A percentile compares a stretch with the other conserved stretches of the same genome.
Evolutionary conservation across 1,139 yeast genomes (phyloP).

Genomic region (Debaryomyces sp.): DNA sequence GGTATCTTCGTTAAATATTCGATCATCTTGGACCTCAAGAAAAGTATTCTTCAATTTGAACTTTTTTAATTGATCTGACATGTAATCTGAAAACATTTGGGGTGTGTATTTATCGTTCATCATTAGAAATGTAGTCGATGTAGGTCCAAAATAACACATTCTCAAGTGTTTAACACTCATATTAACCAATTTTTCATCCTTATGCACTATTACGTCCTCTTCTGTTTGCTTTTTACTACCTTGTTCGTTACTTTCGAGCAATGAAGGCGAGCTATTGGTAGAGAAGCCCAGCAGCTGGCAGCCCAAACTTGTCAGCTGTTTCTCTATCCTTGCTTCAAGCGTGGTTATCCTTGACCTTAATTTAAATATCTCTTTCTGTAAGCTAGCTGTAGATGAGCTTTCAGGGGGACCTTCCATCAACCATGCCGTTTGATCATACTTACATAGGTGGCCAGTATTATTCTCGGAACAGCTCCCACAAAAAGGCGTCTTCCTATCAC

Average conservation of each 20-base stretch:
- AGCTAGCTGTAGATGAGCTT: background rate
- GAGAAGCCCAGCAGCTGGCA: background rate
- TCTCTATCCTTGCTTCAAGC: background rate
- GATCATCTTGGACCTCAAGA: background rate
- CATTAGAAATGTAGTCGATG: background rate
- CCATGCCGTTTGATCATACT: slow-evolving; percentile 23
- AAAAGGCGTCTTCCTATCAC: slow-evolving; percentile 31
- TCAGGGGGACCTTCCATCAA: background rate
- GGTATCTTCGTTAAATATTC: background rate
- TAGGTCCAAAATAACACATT: background rate
- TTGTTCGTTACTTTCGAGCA: background rate
- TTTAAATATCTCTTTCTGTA: background rate
- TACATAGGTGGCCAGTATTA: slow-evolving; percentile 21
- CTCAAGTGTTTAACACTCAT: background rate
- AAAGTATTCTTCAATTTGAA: background rate
- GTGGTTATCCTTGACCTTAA: background rate
- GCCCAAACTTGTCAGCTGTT: background rate
- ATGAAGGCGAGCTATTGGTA: background rate
- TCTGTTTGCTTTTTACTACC: background rate
- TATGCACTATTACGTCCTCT: background rate
- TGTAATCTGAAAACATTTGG: background rate
- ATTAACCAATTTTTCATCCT: background rate
- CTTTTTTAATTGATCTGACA: background rate
- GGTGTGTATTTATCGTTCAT: background rate
- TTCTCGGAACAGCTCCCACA: slow-evolving; percentile 28